These are phyloP conservation scores for Globisporangium spiculum DNA, from an alignment of 352 stramenopile species.

Conservation along the genomic window DNA sequence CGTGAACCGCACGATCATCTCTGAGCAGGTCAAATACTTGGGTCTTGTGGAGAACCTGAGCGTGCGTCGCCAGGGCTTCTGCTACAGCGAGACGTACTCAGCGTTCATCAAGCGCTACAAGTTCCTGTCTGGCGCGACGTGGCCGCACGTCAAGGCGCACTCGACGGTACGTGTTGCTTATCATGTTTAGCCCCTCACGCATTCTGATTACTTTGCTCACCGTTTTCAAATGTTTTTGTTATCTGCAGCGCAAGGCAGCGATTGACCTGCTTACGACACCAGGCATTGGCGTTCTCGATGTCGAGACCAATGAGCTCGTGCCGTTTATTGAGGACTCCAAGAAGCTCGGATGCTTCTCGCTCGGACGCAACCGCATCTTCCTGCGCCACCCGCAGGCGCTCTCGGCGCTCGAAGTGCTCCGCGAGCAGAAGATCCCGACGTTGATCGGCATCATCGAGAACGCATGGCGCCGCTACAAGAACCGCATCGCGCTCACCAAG, in stretches of 20 bases:
- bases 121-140: slow-evolving; percentile 79
- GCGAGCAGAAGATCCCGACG: slow-evolving; percentile 69
- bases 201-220: neutral
- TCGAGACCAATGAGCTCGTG: slow-evolving; percentile 47
- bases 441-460: slow-evolving; percentile 86
- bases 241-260: slow-evolving; percentile 54
- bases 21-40: slow-evolving; percentile 78
- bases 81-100: slow-evolving; percentile 78
- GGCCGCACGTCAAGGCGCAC: slow-evolving; percentile 58
- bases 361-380: slow-evolving; percentile 90
- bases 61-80: slow-evolving; percentile 83
- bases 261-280: slow-evolving; percentile 69
- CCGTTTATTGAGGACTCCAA: slow-evolving; percentile 76
- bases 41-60: slow-evolving; percentile 82
- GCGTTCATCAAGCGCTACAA: slow-evolving; percentile 85
- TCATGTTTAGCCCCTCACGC: neutral
- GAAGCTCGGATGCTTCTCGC: slow-evolving; percentile 71
- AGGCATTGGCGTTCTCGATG: slow-evolving; percentile 54
- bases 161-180: slow-evolving; percentile 33
- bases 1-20: slow-evolving; percentile 64
- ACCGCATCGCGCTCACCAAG: slow-evolving; percentile 53
- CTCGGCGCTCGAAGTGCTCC: slow-evolving; percentile 80
- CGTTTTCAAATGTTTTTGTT: neutral
- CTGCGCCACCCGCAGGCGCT: slow-evolving; percentile 86
- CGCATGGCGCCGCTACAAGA: slow-evolving; percentile 81